These are phyloP conservation scores for Spathaspora sp. DNA, from an alignment of 805 yeast genomes.

Conservation along the genomic window DNA sequence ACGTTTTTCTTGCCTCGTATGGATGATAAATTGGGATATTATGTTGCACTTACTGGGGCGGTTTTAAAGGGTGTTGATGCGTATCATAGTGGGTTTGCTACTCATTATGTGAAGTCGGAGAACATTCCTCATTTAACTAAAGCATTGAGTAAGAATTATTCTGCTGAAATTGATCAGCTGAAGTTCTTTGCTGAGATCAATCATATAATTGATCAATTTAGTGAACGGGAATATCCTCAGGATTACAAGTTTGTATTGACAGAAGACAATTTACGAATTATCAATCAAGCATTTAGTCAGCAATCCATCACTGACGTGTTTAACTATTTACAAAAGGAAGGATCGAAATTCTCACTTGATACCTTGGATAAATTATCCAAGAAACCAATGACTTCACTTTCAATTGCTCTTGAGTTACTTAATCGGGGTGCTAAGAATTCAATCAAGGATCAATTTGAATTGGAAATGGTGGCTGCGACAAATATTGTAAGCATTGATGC, in stretches of 20 bases:
- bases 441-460: slow-evolving; percentile 62
- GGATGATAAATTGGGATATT: slow-evolving; percentile 81
- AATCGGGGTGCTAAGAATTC: slow-evolving; percentile 56
- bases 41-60: slow-evolving; percentile 83
- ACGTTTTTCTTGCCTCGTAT: slow-evolving; percentile 82
- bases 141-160: slow-evolving; percentile 57
- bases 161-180: slow-evolving; percentile 32
- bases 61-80: slow-evolving; percentile 74
- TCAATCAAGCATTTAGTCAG: slow-evolving; percentile 66
- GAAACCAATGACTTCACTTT: slow-evolving; percentile 78
- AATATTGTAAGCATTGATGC: slow-evolving; percentile 59
- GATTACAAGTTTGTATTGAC: slow-evolving; percentile 58
- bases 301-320: slow-evolving; percentile 53
- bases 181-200: slow-evolving; percentile 56
- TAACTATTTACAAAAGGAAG: slow-evolving; percentile 47
- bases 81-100: slow-evolving; percentile 80
- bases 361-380: slow-evolving; percentile 53
- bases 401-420: slow-evolving; percentile 66
- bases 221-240: slow-evolving; percentile 57
- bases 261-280: slow-evolving; percentile 52
- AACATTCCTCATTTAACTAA: slow-evolving; percentile 58
- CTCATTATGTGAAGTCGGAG: slow-evolving; percentile 78
- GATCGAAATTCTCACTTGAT: slow-evolving; percentile 61
- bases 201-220: slow-evolving; percentile 73
- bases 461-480: slow-evolving; percentile 74